Percentiles rank a stretch among this genome's conserved stretches.
phyloP scores from a whole-genome alignment of 140 eudicot species.

The Oenanthe javanica region DNA sequence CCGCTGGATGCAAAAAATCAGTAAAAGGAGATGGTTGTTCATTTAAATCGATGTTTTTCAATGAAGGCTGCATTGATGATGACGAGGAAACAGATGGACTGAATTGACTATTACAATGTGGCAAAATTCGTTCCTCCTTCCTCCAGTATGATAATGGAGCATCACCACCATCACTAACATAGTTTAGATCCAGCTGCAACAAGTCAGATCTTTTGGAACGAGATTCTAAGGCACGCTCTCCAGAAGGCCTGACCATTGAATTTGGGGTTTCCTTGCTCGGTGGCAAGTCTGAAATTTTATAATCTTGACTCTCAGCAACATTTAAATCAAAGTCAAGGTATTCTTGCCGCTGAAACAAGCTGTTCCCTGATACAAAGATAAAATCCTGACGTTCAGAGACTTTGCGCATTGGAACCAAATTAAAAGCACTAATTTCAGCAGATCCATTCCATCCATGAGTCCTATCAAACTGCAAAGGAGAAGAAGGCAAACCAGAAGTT shows the following conservation, averaged over 20 bases:
- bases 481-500: constrained; percentile 39
- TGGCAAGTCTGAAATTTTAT: constrained; percentile 24
- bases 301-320: constrained; percentile 46
- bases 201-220: constrained; percentile 34
- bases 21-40: constrained; percentile 42
- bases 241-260: constrained; percentile 12
- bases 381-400: constrained; percentile 40
- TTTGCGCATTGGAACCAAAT: constrained; percentile 53
- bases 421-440: constrained; percentile 89
- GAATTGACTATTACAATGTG: constrained; percentile 29
- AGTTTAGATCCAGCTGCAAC: constrained; percentile 64
- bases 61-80: constrained; percentile 46
- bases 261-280: constrained; percentile 29
- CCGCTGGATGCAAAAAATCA: constrained; percentile 27
- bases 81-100: constrained; percentile 48
- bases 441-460: constrained; percentile 91
- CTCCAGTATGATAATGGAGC: constrained; percentile 28
- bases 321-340: constrained; percentile 63
- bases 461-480: constrained; percentile 78
- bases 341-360: constrained; percentile 36
- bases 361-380: constrained; percentile 37
- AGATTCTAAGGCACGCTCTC: constrained; percentile 38
- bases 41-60: constrained; percentile 57
- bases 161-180: constrained; percentile 42
- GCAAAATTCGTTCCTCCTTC: constrained; percentile 18